These are phyloP conservation scores for Chaetomiaceae sp. DNA, from an alignment of 2,329 filamentous ascomycete genomes.

Conservation along the genomic window DNA sequence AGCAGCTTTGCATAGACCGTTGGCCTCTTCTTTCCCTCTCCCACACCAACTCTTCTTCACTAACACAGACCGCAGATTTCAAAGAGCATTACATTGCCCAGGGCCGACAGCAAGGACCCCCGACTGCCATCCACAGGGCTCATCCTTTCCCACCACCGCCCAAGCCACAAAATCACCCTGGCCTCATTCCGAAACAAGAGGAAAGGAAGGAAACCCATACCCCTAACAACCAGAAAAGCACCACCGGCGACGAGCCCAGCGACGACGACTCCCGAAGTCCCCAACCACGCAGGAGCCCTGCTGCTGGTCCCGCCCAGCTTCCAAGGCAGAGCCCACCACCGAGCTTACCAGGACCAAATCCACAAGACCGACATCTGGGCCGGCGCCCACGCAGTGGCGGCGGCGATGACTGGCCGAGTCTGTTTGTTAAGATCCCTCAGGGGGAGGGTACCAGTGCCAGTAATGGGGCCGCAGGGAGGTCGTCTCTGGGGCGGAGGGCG, in stretches of 20 bases:
- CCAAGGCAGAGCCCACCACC: background rate
- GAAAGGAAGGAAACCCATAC: no score
- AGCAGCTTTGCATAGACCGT: conserved; percentile 24
- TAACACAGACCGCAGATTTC: conserved; percentile 17
- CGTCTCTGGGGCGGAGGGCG: background rate
- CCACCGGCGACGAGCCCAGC: background rate
- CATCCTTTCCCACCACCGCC: background rate
- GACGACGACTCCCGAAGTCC: background rate
- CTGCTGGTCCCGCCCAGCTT: background rate
- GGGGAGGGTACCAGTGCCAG: background rate
- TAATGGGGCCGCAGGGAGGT: background rate
- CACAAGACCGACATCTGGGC: background rate
- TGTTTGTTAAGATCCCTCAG: background rate
- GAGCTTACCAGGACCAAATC: background rate
- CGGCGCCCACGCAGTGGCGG: background rate
- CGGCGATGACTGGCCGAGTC: background rate
- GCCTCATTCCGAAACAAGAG: background rate
- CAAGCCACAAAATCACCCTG: background rate
- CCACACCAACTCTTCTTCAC: background rate
- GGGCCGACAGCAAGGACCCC: conserved; percentile 13
- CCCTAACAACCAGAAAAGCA: no score
- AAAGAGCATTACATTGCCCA: conserved; percentile 23
- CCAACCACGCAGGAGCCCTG: background rate
- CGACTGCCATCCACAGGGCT: background rate
- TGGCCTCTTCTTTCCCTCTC: background rate